Evolutionary conservation across 2,329 filamentous ascomycete species (phyloP).

Genomic region (Monilinia polystroma): DNA sequence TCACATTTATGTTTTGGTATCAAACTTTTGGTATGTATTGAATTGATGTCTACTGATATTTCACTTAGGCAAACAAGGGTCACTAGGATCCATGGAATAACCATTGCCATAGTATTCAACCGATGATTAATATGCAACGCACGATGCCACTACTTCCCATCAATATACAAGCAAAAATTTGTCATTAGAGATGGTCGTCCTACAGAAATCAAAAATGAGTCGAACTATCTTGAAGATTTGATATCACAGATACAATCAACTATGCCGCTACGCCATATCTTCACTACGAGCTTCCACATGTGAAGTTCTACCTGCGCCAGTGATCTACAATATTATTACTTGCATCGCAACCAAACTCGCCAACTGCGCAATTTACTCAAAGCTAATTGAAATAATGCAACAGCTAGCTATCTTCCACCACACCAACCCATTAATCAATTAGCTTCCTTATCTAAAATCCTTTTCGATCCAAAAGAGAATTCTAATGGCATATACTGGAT

Average conservation of each 20-base stretch:
- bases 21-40: neutral
- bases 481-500: constrained; percentile 31
- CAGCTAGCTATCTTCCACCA: constrained; percentile 27
- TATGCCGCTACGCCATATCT: constrained; percentile 30
- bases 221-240: constrained; percentile 25
- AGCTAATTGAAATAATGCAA: constrained; percentile 25
- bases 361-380: constrained; percentile 11
- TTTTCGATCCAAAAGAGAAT: constrained; percentile 27
- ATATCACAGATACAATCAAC: constrained; percentile 34
- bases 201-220: neutral
- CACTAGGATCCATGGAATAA: constrained; percentile 29
- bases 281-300: constrained; percentile 24
- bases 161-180: constrained; percentile 30
- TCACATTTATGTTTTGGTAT: constrained; percentile 16
- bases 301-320: constrained; percentile 18
- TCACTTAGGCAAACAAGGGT: constrained; percentile 29
- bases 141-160: constrained; percentile 19
- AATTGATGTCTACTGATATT: neutral
- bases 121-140: constrained; percentile 26
- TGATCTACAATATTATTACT: constrained; percentile 3
- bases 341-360: constrained; percentile 7
- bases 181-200: constrained; percentile 23
- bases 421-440: constrained; percentile 27
- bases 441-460: constrained; percentile 5
- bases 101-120: constrained; percentile 34